A percentile compares a stretch with the other conserved stretches of the same genome.
phyloP scores from a whole-genome alignment of 345 rosid species.

The Corymbia maculata region DNA sequence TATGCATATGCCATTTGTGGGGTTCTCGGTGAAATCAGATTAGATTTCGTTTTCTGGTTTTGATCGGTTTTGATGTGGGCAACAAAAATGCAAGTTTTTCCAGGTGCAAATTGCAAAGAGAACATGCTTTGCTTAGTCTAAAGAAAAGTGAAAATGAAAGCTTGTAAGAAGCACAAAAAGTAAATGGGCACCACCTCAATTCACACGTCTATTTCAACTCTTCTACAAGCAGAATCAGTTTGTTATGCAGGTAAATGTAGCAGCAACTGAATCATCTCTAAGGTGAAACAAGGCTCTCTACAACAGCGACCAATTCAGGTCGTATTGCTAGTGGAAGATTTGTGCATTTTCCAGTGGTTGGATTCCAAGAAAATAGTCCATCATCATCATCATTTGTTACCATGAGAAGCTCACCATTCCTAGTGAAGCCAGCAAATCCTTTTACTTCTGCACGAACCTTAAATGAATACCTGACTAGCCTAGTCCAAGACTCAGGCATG shows the following conservation, averaged over 20 bases:
- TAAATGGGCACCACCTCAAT: too few relatives aligned
- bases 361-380: not conserved
- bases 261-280: not conserved
- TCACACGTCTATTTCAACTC: too few relatives aligned
- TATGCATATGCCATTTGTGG: too few relatives aligned
- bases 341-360: not conserved
- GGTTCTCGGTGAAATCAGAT: too few relatives aligned
- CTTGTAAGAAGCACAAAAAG: too few relatives aligned
- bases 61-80: too few relatives aligned
- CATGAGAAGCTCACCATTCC: not conserved
- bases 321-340: accelerated
- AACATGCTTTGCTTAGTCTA: too few relatives aligned
- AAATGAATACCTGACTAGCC: not conserved
- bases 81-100: too few relatives aligned
- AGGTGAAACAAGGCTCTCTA: not conserved
- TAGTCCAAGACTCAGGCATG: not conserved
- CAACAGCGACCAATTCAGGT: not conserved
- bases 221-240: not conserved
- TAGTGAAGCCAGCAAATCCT: not conserved
- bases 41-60: too few relatives aligned
- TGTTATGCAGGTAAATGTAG: not conserved
- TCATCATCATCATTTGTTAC: not conserved
- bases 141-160: too few relatives aligned
- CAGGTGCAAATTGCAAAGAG: too few relatives aligned
- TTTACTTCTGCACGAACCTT: not conserved